Conservation (phyloP, 2,329 filamentous ascomycete species). For the Claviceps spartinae region DNA sequence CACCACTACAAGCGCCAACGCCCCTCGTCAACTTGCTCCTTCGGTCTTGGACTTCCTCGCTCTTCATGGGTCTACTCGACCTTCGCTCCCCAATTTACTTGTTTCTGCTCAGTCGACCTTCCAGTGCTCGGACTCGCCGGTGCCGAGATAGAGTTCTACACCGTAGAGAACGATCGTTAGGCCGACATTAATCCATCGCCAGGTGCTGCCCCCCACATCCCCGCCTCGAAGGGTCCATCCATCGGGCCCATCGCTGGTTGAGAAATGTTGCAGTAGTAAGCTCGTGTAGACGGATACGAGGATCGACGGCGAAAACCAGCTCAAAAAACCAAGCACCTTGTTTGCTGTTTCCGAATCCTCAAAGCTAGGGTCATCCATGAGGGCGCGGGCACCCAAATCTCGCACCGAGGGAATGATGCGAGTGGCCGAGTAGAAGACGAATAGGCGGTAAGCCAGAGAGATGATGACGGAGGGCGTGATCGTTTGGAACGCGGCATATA, state of each 20-base stretch:
- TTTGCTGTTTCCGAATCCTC: constrained; percentile 77
- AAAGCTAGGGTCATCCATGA: constrained; percentile 72
- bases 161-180: constrained; percentile 84
- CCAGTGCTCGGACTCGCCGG: constrained; percentile 83
- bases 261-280: constrained; percentile 88
- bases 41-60: neutral
- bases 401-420: constrained; percentile 90
- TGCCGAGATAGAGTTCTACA: constrained; percentile 76
- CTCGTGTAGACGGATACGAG: constrained; percentile 95
- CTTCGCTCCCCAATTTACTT: neutral
- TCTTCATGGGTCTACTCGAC: neutral
- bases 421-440: constrained; percentile 90
- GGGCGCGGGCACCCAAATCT: constrained; percentile 67
- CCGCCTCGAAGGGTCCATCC: constrained; percentile 81
- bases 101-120: constrained; percentile 61
- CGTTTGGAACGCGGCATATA: constrained; percentile 84
- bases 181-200: constrained; percentile 87
- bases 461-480: constrained; percentile 95
- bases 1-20: neutral
- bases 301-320: constrained; percentile 90
- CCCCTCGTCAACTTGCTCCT: neutral
- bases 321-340: constrained; percentile 67
- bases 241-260: constrained; percentile 54
- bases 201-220: constrained; percentile 67
- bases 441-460: constrained; percentile 81